Evolutionary conservation across 495 filamentous ascomycete species (phyloP).

Genomic region (Tirmania nivea): DNA sequence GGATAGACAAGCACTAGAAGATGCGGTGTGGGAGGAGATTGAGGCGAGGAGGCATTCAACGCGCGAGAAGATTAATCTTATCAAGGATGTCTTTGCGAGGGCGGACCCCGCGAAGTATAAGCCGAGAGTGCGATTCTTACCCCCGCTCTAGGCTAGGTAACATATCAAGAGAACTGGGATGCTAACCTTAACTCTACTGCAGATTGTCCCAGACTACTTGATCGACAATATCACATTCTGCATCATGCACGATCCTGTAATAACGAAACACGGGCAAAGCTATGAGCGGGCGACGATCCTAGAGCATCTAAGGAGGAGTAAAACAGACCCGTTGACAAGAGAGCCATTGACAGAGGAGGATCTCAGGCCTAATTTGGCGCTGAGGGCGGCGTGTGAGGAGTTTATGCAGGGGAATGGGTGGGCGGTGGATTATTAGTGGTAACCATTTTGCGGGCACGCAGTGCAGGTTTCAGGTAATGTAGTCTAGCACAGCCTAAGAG

Average conservation of each 20-base stretch:
- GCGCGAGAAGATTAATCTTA: not conserved
- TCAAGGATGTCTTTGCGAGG: slow-evolving; percentile 39
- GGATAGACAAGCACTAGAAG: no score
- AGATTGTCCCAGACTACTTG: slow-evolving; percentile 60
- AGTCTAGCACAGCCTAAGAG: no score
- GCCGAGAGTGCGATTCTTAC: slow-evolving; percentile 24
- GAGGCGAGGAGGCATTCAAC: no score
- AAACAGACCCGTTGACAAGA: slow-evolving; percentile 64
- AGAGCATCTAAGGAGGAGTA: slow-evolving; percentile 57
- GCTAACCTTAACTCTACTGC: slow-evolving; percentile 15
- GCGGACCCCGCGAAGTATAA: slow-evolving; percentile 31
- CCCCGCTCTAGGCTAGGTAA: not conserved
- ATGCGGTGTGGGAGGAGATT: no score
- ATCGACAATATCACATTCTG: slow-evolving; percentile 79
- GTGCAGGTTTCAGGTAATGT: not conserved
- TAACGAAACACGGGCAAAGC: slow-evolving; percentile 69
- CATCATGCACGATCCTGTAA: slow-evolving; percentile 81
- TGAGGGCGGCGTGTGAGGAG: slow-evolving; percentile 65
- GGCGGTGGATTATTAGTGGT: slow-evolving; percentile 64
- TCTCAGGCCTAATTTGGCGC: slow-evolving; percentile 60
- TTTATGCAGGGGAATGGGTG: slow-evolving; percentile 78
- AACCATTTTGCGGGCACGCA: not conserved
- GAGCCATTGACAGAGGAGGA: slow-evolving; percentile 47
- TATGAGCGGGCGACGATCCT: slow-evolving; percentile 78
- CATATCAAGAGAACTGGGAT: not conserved